A percentile compares a stretch with the other conserved stretches of the same genome.
Evolutionary conservation across 805 yeast genomes (phyloP).

Genomic region (Saccharomycopsis javanensis): DNA sequence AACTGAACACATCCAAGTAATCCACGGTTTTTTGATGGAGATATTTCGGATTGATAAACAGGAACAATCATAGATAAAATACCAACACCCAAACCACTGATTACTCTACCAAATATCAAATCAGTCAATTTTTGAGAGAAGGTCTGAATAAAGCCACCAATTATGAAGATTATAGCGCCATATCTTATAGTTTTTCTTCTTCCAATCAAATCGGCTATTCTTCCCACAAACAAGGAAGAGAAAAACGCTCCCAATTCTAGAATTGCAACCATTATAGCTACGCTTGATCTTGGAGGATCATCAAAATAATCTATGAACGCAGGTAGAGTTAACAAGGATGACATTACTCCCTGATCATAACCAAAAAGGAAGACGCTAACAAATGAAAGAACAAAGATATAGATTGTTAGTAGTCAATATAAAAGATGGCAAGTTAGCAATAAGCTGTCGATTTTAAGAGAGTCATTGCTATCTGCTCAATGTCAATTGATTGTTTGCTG

Average conservation of each 20-base stretch:
- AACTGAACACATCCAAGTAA: slow-evolving; percentile 79
- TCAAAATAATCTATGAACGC: slow-evolving; percentile 59
- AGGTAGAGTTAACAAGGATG: slow-evolving; percentile 70
- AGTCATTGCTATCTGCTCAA: too few species aligned
- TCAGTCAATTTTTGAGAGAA: slow-evolving; percentile 42
- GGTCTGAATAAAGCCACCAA: slow-evolving; percentile 73
- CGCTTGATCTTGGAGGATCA: slow-evolving; percentile 60
- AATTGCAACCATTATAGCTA: slow-evolving; percentile 84
- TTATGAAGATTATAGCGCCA: slow-evolving; percentile 68
- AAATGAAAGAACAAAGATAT: background rate
- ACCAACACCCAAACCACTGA: slow-evolving; percentile 85
- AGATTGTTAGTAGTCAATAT: background rate
- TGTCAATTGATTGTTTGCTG: too few species aligned
- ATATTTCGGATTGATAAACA: slow-evolving; percentile 78
- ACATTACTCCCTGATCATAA: slow-evolving; percentile 84
- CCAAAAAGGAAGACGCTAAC: slow-evolving; percentile 58
- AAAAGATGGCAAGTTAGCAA: background rate
- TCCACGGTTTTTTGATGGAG: slow-evolving; percentile 82
- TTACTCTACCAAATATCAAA: slow-evolving; percentile 65
- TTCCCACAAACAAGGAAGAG: slow-evolving; percentile 70
- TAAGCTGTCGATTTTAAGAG: too few species aligned
- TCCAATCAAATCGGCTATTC: slow-evolving; percentile 69
- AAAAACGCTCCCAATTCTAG: slow-evolving; percentile 81
- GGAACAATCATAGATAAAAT: slow-evolving; percentile 77
- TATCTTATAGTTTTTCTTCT: slow-evolving; percentile 68